Evolutionary conservation across 306 rosid genomes (phyloP).

Genomic region (Rosa rugosa): DNA sequence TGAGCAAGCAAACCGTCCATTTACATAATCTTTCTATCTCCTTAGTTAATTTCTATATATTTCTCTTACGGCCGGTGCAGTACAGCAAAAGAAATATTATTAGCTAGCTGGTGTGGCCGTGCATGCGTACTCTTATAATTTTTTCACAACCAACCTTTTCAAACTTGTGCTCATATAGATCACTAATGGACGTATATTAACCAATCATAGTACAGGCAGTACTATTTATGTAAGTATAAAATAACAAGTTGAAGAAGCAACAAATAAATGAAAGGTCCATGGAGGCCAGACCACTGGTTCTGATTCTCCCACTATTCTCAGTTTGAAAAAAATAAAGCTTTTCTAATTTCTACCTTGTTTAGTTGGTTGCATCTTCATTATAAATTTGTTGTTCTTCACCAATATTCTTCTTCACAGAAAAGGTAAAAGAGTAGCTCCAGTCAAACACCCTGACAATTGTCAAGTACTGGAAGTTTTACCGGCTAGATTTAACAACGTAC

Average conservation of each 20-base stretch:
- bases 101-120: background rate
- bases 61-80: constrained; percentile 1
- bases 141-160: background rate
- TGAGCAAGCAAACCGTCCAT: constrained; percentile 19
- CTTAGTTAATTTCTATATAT: background rate
- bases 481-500: background rate
- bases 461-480: background rate
- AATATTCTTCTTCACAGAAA: constrained; percentile 2
- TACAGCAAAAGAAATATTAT: constrained; percentile 3
- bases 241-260: constrained; percentile 3
- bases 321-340: background rate
- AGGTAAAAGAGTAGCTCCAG: background rate
- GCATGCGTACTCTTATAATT: background rate
- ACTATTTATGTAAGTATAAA: background rate
- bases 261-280: background rate
- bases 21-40: background rate
- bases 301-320: constrained; percentile 15
- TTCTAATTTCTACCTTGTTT: background rate
- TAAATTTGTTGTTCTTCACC: background rate
- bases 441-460: background rate
- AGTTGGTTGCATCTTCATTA: constrained; percentile 1
- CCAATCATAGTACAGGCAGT: background rate
- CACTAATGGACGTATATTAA: background rate
- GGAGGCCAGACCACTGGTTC: background rate
- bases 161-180: constrained; percentile 2